Percentiles rank a stretch among this genome's conserved stretches.
These are phyloP conservation scores for Albifimbria verrucaria DNA, from an alignment of 2,329 filamentous ascomycete species.

Conservation along the genomic window DNA sequence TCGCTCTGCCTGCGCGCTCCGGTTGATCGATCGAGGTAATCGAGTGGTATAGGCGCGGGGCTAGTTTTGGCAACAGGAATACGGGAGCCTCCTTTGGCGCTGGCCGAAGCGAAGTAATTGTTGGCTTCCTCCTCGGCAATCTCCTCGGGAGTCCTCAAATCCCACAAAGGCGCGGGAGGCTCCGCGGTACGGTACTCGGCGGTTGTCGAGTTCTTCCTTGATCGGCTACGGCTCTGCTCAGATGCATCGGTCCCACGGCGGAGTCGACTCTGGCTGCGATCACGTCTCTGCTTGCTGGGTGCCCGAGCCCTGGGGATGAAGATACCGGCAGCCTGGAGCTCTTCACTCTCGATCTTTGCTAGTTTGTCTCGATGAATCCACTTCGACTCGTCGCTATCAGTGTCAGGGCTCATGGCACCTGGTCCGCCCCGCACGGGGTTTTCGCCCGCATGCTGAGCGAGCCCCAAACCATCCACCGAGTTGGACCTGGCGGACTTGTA, in stretches of 20 bases:
- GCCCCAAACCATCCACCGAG: slow-evolving; percentile 5
- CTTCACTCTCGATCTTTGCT: slow-evolving; percentile 74
- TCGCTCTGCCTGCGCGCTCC: slow-evolving; percentile 58
- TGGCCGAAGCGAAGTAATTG: slow-evolving; percentile 50
- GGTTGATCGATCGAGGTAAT: slow-evolving; percentile 71
- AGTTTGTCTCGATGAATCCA: slow-evolving; percentile 88
- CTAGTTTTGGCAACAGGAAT: slow-evolving; percentile 85
- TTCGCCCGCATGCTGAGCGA: slow-evolving; percentile 18
- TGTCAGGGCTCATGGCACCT: slow-evolving; percentile 20
- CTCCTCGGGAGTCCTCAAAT: slow-evolving; percentile 75
- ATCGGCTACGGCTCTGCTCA: slow-evolving; percentile 23
- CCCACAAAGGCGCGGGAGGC: slow-evolving; percentile 54
- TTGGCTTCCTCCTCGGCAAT: slow-evolving; percentile 59
- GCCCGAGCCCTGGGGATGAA: slow-evolving; percentile 53
- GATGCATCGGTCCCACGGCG: slow-evolving; percentile 27
- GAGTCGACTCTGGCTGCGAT: slow-evolving; percentile 32
- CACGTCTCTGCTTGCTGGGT: slow-evolving; percentile 44
- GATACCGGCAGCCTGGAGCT: slow-evolving; percentile 76
- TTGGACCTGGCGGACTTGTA: slow-evolving; percentile 14
- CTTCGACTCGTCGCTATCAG: slow-evolving; percentile 59
- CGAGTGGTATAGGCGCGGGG: slow-evolving; percentile 68
- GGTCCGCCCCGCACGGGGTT: slow-evolving; percentile 21
- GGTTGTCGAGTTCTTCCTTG: slow-evolving; percentile 45
- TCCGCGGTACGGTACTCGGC: slow-evolving; percentile 37
- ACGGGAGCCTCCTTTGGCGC: slow-evolving; percentile 64